A percentile compares a stretch with the other conserved stretches of the same genome.
Evolutionary conservation across 2,329 filamentous ascomycete genomes (phyloP).

Genomic region (Trichoderma lentiforme): DNA sequence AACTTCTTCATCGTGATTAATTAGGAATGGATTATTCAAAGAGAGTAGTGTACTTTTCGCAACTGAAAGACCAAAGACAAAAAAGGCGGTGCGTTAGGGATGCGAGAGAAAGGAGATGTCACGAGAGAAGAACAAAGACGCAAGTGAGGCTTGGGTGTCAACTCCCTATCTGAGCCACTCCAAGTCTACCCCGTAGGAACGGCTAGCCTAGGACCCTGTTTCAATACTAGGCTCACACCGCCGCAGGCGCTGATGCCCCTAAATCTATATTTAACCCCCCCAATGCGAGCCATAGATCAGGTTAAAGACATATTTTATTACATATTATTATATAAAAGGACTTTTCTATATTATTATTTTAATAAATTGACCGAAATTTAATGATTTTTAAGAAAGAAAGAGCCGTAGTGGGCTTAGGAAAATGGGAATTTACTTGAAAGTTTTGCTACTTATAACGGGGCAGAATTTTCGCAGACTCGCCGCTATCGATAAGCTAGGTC

Average conservation of each 20-base stretch:
- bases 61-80: not conserved
- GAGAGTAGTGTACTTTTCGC: not conserved
- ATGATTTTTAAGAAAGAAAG: not conserved
- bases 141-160: conserved; percentile 9
- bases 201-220: conserved; percentile 3
- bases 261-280: not conserved
- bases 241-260: not conserved
- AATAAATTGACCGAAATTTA: not conserved
- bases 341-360: not conserved
- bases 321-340: not conserved
- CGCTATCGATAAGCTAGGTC: not conserved
- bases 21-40: not conserved
- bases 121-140: conserved; percentile 3
- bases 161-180: conserved; percentile 16
- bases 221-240: conserved; percentile 4
- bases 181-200: not conserved
- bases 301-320: not conserved
- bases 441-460: not conserved
- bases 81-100: not conserved
- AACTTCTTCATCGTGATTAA: conserved; percentile 55
- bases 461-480: not conserved
- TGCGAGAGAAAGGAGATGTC: conserved; percentile 15
- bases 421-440: not conserved
- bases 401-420: not conserved
- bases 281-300: not conserved